Evolutionary conservation across 805 yeast genomes (phyloP).

Genomic region (Cyberlindnera misumaiensis): DNA sequence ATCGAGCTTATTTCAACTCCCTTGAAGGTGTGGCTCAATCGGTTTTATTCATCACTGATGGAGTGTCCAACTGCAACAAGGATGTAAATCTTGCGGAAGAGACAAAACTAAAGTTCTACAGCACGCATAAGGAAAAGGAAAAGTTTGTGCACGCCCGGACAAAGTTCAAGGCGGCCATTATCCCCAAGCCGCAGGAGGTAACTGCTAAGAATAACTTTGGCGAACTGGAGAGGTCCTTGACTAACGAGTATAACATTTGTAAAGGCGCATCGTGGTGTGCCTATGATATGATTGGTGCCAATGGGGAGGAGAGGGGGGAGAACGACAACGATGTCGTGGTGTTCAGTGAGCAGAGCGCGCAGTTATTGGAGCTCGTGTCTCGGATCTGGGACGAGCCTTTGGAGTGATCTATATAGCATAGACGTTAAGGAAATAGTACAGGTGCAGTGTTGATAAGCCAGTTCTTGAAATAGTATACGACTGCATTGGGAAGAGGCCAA

Average conservation of each 20-base stretch:
- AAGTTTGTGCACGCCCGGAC: conserved; percentile 3
- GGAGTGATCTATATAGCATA: no score
- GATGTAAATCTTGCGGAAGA: conserved; percentile 6
- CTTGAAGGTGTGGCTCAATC: not conserved
- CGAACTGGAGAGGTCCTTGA: conserved; percentile 9
- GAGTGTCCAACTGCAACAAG: conserved; percentile 12
- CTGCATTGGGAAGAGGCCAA: no score
- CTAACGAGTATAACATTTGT: conserved; percentile 11
- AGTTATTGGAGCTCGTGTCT: no score
- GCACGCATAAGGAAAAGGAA: conserved; percentile 2
- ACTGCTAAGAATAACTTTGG: conserved; percentile 7
- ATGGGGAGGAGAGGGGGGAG: no score
- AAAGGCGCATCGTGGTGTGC: conserved; percentile 12
- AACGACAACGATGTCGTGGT: no score
- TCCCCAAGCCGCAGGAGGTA: conserved; percentile 14
- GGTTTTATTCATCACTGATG: conserved; percentile 12
- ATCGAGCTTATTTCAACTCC: conserved; percentile 8
- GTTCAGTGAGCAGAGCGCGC: no score
- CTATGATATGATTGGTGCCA: conserved; percentile 14
- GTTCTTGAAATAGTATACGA: no score
- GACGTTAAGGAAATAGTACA: no score
- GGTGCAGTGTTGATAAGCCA: no score
- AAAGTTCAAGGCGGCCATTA: conserved; percentile 10
- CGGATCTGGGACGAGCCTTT: no score
- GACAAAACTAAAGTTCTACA: conserved; percentile 6